Base-by-base conservation (phyloP, 352 stramenopile genomes). In the Globisporangium splendens region DNA sequence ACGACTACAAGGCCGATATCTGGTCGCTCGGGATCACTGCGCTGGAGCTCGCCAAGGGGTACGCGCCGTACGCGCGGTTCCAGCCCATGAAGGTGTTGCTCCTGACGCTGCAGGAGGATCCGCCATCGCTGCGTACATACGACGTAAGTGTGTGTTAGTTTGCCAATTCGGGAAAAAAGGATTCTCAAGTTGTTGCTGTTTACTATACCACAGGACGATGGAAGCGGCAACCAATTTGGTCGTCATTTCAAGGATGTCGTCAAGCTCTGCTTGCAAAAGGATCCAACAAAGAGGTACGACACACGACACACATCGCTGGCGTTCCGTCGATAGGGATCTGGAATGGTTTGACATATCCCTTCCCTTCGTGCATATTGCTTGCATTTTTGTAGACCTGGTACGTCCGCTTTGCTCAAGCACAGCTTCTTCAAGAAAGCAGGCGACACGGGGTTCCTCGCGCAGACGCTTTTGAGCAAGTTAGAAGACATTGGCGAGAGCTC, bases 11-110 rank as follows among this genome's bases (percentile, higher is more conserved):
- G 73, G 97, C 97, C 17, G 97, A 99, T 74, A 99, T 99, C 66
- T 99, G 97, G 97, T 98, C 91, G 70, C 88, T 99, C 20, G 97
- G 97, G 14, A 99, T 99, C 70, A 99, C 97, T 6, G 97, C 95
- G 15, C 73, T 99, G 39, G 97, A 99, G 78, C 79, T 99, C 8
- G 97, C 97, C 20, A 99, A 99, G 75, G 97, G 97, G 11, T 98
- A 98, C 69, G 97, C 97, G 22, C 97, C 97, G 0, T 99, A 99
- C 70, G 97, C 97, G 20, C 90, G 96, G 24, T 98, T 98, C 65
- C 93, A 98, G 54, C 97, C 97, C 7, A 99, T 99, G 97, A 99
- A 99, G 69, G 86, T 99, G 24, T 62, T 99, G 38, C 85, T 99
- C 54, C 69, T 98, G 21, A 99, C 96, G 43, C 91, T 99, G 56